Conservation (phyloP, 768 basidiomycete genomes). For the Auriscalpium orientale region DNA sequence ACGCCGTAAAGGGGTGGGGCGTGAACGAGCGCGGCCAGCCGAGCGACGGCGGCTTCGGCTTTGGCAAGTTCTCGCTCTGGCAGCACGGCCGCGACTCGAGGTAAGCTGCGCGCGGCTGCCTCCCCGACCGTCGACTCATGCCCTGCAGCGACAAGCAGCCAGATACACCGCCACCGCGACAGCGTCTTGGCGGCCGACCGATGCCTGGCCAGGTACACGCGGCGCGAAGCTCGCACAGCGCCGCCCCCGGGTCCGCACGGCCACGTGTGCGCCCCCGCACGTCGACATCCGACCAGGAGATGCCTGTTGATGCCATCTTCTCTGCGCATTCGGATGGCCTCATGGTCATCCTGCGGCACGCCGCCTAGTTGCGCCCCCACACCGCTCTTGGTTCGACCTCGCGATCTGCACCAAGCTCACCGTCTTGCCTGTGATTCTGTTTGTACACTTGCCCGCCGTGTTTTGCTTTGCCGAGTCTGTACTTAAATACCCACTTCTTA, state of each 20-base stretch:
- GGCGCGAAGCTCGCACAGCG: conserved; percentile 9
- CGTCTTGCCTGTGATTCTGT: background rate
- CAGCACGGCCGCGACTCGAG: conserved; percentile 55
- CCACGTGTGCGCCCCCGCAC: conserved; percentile 12
- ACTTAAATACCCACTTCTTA: no score
- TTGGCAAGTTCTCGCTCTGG: conserved; percentile 58
- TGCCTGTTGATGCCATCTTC: conserved; percentile 73
- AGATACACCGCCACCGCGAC: conserved; percentile 2
- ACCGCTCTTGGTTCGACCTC: no score
- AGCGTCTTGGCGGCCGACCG: background rate
- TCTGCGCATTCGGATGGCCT: conserved; percentile 82
- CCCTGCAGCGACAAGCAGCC: conserved; percentile 7
- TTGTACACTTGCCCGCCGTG: background rate
- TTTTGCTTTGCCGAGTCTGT: background rate
- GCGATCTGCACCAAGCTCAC: no score
- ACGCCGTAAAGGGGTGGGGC: conserved; percentile 74
- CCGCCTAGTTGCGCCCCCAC: conserved; percentile 18
- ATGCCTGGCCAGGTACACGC: background rate
- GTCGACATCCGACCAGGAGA: conserved; percentile 26
- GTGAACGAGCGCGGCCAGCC: conserved; percentile 80
- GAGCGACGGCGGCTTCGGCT: conserved; percentile 79
- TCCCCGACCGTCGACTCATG: background rate
- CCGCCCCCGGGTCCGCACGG: conserved; percentile 9
- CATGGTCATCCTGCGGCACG: conserved; percentile 65
- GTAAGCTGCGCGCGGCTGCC: conserved; percentile 26